Conservation (phyloP, 2,329 filamentous ascomycete genomes). For the Myotisia sp. region DNA sequence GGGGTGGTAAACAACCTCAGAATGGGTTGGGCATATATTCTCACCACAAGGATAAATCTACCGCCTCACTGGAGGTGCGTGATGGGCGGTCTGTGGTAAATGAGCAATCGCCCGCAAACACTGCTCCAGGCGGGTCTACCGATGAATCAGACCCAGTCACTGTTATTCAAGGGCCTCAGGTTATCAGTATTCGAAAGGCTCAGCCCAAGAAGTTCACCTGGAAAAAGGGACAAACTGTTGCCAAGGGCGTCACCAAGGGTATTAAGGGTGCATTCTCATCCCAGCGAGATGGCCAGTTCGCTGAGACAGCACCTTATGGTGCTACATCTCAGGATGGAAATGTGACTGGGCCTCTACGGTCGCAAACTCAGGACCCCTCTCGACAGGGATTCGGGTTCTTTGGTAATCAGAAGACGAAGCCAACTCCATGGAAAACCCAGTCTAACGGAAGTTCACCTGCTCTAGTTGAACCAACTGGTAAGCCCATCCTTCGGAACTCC, state of each 20-base stretch:
- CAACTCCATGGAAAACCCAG: constrained; percentile 27
- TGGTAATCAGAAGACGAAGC: constrained; percentile 34
- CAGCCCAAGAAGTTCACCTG: constrained; percentile 96
- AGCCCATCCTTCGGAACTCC: constrained; percentile 11
- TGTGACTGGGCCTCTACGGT: constrained; percentile 19
- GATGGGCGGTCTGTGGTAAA: constrained; percentile 37
- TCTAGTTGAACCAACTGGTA: constrained; percentile 26
- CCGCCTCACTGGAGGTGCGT: constrained; percentile 28
- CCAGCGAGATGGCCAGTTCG: constrained; percentile 39
- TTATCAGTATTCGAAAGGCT: constrained; percentile 87
- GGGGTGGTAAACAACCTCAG: constrained; percentile 15
- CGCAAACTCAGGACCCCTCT: constrained; percentile 30
- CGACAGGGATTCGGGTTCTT: constrained; percentile 61
- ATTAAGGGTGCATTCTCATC: constrained; percentile 82
- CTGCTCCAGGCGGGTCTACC: constrained; percentile 44
- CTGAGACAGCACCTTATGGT: constrained; percentile 55
- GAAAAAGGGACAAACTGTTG: constrained; percentile 92
- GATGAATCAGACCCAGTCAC: constrained; percentile 52
- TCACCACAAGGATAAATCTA: constrained; percentile 39
- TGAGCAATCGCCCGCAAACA: constrained; percentile 42
- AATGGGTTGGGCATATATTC: constrained; percentile 52
- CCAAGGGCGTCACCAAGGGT: constrained; percentile 86
- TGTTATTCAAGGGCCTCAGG: constrained; percentile 62
- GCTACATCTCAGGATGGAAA: constrained; percentile 27
- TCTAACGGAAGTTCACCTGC: constrained; percentile 32